Percentiles rank a stretch among this genome's conserved stretches.
Conservation (phyloP, 106 monocot species). For the Dendrobium nobile region DNA sequence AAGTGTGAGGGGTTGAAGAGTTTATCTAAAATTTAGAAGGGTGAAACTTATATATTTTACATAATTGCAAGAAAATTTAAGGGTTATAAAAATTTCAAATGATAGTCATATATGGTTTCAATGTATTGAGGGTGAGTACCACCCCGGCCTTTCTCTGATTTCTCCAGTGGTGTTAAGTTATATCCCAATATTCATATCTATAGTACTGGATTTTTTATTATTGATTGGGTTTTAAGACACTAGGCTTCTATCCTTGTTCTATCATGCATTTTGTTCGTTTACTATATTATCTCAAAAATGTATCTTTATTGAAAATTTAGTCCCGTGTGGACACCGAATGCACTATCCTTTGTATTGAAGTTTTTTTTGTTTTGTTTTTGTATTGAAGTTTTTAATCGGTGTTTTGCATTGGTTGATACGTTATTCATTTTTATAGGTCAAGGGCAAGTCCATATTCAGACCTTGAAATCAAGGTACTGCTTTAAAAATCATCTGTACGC, state of each 20-base stretch:
- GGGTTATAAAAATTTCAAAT: too few relatives aligned
- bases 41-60: too few relatives aligned
- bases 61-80: too few relatives aligned
- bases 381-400: not conserved
- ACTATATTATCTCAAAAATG: not conserved
- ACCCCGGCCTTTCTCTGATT: too few relatives aligned
- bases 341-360: not conserved
- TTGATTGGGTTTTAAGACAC: not conserved
- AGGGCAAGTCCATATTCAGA: conserved; percentile 6
- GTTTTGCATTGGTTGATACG: not conserved
- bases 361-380: not conserved
- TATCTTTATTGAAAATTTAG: not conserved
- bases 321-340: conserved; percentile 1
- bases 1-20: too few relatives aligned
- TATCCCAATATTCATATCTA: not conserved
- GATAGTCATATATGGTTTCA: too few relatives aligned
- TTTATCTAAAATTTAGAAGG: too few relatives aligned
- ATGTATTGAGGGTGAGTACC: too few relatives aligned
- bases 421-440: not conserved
- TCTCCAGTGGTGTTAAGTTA: not conserved
- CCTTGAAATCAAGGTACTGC: conserved; percentile 6
- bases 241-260: not conserved
- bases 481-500: not conserved
- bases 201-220: not conserved
- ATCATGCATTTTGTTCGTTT: not conserved